Conservation (phyloP, 169 alveolate genomes). For the Fabrea salina region DNA sequence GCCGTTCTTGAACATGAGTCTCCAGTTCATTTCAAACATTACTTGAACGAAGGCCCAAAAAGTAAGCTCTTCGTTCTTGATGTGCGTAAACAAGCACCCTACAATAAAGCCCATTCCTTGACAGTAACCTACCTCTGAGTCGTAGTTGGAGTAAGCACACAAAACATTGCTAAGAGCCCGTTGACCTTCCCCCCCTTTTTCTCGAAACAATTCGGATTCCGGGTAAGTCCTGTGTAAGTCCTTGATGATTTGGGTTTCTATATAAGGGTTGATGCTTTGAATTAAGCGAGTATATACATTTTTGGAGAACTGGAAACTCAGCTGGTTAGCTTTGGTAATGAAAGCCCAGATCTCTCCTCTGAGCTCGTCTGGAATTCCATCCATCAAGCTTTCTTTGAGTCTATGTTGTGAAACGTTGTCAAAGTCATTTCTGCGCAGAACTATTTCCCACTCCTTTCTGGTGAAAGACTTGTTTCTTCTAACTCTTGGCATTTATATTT, state of each 20-base stretch:
- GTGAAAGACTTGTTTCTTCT: conserved; percentile 18
- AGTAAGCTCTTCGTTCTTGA: conserved; percentile 16
- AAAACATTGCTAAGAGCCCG: conserved; percentile 42
- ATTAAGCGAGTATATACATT: neutral
- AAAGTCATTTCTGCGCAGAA: conserved; percentile 12
- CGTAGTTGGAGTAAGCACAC: conserved; percentile 42
- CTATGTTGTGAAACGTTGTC: neutral
- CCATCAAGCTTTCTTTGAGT: neutral
- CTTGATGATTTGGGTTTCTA: conserved; percentile 24
- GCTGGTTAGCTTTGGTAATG: neutral
- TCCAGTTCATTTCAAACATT: conserved; percentile 33
- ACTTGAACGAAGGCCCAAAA: conserved; percentile 38
- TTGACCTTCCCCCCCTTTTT: conserved; percentile 50
- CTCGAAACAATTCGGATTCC: conserved; percentile 41
- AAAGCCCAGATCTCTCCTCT: conserved; percentile 32
- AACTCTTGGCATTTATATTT: no score
- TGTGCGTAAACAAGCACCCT: conserved; percentile 22
- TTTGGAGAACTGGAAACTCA: neutral
- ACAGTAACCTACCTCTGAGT: conserved; percentile 49
- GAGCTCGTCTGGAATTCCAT: conserved; percentile 19
- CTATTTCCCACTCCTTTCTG: conserved; percentile 3
- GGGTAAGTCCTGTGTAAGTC: conserved; percentile 63
- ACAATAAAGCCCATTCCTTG: conserved; percentile 60
- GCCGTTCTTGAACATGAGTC: conserved; percentile 28
- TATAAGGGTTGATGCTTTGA: neutral